Evolutionary conservation across 1,284 basidiomycete genomes (phyloP).

Genomic region (Anthracocystis setariae): DNA sequence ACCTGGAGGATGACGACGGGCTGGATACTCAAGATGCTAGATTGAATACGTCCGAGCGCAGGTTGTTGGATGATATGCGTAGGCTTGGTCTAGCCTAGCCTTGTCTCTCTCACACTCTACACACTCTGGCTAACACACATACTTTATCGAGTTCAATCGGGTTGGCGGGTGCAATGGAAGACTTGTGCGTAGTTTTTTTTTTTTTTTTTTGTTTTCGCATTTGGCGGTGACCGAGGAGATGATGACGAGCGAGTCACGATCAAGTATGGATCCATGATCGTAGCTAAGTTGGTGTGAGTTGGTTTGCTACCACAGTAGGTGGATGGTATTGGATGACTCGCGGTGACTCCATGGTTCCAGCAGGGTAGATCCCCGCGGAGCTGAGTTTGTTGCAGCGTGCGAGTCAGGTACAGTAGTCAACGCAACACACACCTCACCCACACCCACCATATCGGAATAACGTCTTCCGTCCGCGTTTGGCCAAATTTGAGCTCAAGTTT

Average conservation of each 20-base stretch:
- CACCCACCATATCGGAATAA: too few species aligned
- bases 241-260: not conserved
- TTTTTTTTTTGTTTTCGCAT: not conserved
- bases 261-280: not conserved
- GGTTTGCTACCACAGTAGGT: not conserved
- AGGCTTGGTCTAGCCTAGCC: conserved; percentile 32
- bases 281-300: too few species aligned
- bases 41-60: conserved; percentile 41
- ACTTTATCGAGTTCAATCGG: too few species aligned
- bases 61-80: conserved; percentile 47
- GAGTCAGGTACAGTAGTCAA: conserved; percentile 23
- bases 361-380: conserved; percentile 12
- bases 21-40: conserved; percentile 34
- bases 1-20: conserved; percentile 44
- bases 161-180: too few species aligned
- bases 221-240: conserved; percentile 4
- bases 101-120: not conserved
- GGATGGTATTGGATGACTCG: conserved; percentile 13
- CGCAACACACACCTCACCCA: too few species aligned
- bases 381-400: conserved; percentile 2
- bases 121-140: conserved; percentile 4
- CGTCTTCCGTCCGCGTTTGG: too few species aligned
- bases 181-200: too few species aligned
- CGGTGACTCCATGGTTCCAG: too few species aligned
- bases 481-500: too few species aligned